phyloP scores from a whole-genome alignment of 2,329 filamentous ascomycete species.

The Trichoderma citrinoviride region DNA sequence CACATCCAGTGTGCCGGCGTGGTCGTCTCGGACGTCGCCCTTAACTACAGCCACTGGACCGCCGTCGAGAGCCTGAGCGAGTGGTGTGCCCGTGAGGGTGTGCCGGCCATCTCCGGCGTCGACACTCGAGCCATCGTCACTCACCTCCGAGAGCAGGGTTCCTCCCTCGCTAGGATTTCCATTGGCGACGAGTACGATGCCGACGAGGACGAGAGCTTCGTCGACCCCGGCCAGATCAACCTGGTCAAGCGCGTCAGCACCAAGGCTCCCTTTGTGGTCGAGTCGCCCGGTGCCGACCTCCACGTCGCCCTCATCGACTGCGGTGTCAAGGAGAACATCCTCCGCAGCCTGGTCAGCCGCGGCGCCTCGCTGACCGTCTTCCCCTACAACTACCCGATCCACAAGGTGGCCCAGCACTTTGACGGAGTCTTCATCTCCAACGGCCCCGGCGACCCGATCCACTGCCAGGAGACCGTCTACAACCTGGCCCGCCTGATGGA shows the following conservation, averaged over 20 bases:
- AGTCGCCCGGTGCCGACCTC: slow-evolving; percentile 75
- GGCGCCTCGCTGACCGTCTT: slow-evolving; percentile 92
- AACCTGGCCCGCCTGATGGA: slow-evolving; percentile 90
- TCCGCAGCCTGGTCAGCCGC: slow-evolving; percentile 87
- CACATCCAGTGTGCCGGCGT: slow-evolving; percentile 96
- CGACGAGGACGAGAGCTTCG: slow-evolving; percentile 93
- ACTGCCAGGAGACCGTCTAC: slow-evolving; percentile 92
- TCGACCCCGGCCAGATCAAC: slow-evolving; percentile 96
- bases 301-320: slow-evolving; percentile 96
- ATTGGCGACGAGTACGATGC: slow-evolving; percentile 98
- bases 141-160: slow-evolving; percentile 91
- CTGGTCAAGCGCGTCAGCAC: slow-evolving; percentile 94
- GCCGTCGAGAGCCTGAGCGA: slow-evolving; percentile 89
- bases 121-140: slow-evolving; percentile 97
- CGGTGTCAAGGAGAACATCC: slow-evolving; percentile 99
- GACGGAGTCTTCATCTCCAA: slow-evolving; percentile 99
- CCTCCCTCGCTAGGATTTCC: slow-evolving; percentile 89
- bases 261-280: slow-evolving; percentile 95
- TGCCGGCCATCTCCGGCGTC: slow-evolving; percentile 93
- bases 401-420: slow-evolving; percentile 97
- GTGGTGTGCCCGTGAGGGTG: slow-evolving; percentile 95
- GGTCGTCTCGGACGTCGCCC: slow-evolving; percentile 90
- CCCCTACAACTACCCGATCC: slow-evolving; percentile 94
- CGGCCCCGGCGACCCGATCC: slow-evolving; percentile 94
- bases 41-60: slow-evolving; percentile 97